Evolutionary conservation across 495 filamentous ascomycete species (phyloP), one percentile per base, ranked within the genome.

Genomic region (Xylaria acuta): DNA sequence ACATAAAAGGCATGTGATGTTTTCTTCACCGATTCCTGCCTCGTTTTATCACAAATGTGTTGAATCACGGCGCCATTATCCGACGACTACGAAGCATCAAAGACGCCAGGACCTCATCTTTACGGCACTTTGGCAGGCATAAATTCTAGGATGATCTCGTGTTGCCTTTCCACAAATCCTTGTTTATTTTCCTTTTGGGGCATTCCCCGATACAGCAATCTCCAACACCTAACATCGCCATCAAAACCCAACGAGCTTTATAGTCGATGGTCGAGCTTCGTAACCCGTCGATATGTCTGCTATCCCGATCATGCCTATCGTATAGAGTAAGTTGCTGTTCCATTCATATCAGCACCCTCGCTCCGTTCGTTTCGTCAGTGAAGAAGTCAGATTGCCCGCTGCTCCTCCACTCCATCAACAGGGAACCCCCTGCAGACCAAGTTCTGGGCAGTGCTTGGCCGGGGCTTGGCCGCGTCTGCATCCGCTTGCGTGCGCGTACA

Each of bases 401-500:
- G 41, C 41, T 49, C n/a, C 36, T 25, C 43, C 30, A 66, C 9
- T 22, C n/a, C 41, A 12, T 9, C 34, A 14, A 67, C 49, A 40
- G 5, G 65, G 65, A 2, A 0, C n/a, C 34, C 49, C 65, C 34
- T 67, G 65, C 22, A 43, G 16, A 25, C 5, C 12, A 40, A 30
- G n/a, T 16, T 53, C 43, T 41, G 43, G 47, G 47, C 64, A 54
- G 9, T 65, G 43, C 45, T 67, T 56, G n/a, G 67, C 67, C 58
- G 38, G 51, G 45, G 60, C 62, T 71, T 71, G 69, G 69, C 69
- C 43, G 69, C 69, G 36, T 71, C 49, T 71, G 62, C 69, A 71
- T 66, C 69, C 59, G 47, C 62, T 62, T 69, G 54, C 32, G 56
- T 64, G 68, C 59, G 68, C n/a, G 68, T 62, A 60, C 49, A 32